Percentiles rank a stretch among this genome's conserved stretches.
Evolutionary conservation across 257 asterid genomes (phyloP).

Genomic region (Mentha longifolia): DNA sequence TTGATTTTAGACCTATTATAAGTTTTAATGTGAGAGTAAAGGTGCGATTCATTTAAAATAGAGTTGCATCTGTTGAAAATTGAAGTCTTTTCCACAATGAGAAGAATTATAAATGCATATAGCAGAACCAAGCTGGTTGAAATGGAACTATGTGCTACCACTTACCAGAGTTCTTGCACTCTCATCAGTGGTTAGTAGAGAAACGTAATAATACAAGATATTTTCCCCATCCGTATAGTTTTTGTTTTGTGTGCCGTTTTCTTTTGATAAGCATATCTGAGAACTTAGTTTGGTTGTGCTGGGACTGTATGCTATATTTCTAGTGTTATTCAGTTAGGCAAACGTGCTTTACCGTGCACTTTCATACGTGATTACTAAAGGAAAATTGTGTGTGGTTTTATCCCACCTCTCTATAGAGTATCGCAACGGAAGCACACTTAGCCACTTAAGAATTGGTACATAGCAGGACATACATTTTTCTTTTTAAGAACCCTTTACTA

Average conservation of each 20-base stretch:
- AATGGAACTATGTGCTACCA: background rate
- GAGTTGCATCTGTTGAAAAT: background rate
- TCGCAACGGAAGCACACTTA: background rate
- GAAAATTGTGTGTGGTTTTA: background rate
- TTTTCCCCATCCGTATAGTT: background rate
- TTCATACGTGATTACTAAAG: background rate
- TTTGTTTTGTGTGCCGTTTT: background rate
- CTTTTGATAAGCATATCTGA: background rate
- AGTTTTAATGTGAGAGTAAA: background rate
- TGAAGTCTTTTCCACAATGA: too few relatives aligned
- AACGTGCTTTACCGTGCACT: background rate
- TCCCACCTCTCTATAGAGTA: background rate
- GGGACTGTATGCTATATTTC: background rate
- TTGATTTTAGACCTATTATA: background rate
- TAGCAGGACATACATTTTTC: background rate
- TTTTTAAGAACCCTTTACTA: background rate
- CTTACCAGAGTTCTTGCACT: background rate
- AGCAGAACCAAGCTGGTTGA: background rate
- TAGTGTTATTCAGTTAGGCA: background rate
- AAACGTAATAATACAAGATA: too few relatives aligned
- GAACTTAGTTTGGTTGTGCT: background rate
- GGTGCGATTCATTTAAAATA: background rate
- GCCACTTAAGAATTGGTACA: background rate
- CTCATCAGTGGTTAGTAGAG: background rate
- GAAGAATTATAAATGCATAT: background rate